Percentiles rank a stretch among this genome's conserved stretches.
These are phyloP conservation scores for Pseudozyma hubeiensis DNA, from an alignment of 1,284 basidiomycete species.

Conservation along the genomic window DNA sequence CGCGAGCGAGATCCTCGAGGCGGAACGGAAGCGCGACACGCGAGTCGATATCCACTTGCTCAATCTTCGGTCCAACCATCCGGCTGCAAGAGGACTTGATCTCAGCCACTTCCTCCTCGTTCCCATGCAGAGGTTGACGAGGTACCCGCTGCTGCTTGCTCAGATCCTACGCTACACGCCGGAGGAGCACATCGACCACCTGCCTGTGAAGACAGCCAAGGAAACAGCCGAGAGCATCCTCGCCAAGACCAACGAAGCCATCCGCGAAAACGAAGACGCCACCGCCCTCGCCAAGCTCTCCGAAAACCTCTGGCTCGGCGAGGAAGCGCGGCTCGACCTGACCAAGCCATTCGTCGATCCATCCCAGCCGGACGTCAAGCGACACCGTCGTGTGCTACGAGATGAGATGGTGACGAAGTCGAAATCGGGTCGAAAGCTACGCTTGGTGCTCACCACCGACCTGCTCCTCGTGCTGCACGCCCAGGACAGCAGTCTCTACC, in stretches of 20 bases:
- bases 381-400: constrained; percentile 76
- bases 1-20: constrained; percentile 82
- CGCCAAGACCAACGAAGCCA: constrained; percentile 85
- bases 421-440: constrained; percentile 83
- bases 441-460: constrained; percentile 69
- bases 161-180: constrained; percentile 93
- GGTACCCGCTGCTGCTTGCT: constrained; percentile 92
- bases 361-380: constrained; percentile 72
- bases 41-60: constrained; percentile 78
- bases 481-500: constrained; percentile 42
- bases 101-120: constrained; percentile 88
- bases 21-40: constrained; percentile 77
- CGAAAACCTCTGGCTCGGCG: constrained; percentile 79
- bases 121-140: constrained; percentile 94
- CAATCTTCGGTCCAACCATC: constrained; percentile 80
- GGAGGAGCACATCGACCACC: constrained; percentile 84
- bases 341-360: constrained; percentile 83
- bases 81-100: constrained; percentile 83
- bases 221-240: constrained; percentile 79
- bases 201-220: constrained; percentile 74
- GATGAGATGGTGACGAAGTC: constrained; percentile 83
- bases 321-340: constrained; percentile 73
- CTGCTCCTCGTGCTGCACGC: constrained; percentile 62
- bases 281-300: constrained; percentile 80
- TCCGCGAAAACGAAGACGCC: constrained; percentile 83